phyloP scores from a whole-genome alignment of 768 basidiomycete species.

The Russula dissimulans region DNA sequence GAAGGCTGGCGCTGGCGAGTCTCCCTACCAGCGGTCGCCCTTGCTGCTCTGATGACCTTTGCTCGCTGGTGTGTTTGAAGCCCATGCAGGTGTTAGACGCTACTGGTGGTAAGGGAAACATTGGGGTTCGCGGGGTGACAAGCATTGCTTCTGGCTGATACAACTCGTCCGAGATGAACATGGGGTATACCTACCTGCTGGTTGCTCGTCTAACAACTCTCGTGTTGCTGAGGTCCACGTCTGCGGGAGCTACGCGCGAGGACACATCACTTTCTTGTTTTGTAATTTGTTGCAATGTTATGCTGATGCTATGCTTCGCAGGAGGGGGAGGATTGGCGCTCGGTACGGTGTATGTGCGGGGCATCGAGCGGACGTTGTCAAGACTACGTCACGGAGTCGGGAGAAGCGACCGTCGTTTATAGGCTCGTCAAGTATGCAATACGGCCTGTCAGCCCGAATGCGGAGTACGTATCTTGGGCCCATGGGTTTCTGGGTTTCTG shows the following conservation, averaged over 20 bases:
- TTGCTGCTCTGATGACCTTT: slow-evolving; percentile 17
- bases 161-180: slow-evolving; percentile 78
- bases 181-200: slow-evolving; percentile 17
- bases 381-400: slow-evolving; percentile 32
- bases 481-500: not conserved
- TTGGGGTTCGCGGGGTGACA: slow-evolving; percentile 26
- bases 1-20: slow-evolving; percentile 78
- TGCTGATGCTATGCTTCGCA: slow-evolving; percentile 24
- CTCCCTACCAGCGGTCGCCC: slow-evolving; percentile 50
- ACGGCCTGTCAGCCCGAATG: slow-evolving; percentile 50
- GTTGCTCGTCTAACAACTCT: slow-evolving; percentile 81
- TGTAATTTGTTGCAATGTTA: slow-evolving; percentile 2
- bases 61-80: slow-evolving; percentile 30
- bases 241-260: slow-evolving; percentile 84
- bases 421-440: slow-evolving; percentile 81
- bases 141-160: slow-evolving; percentile 71
- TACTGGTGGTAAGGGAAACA: slow-evolving; percentile 20
- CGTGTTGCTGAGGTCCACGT: slow-evolving; percentile 56
- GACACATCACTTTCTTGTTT: slow-evolving; percentile 42
- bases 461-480: slow-evolving; percentile 43
- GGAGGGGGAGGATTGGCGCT: slow-evolving; percentile 54
- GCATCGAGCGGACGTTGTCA: slow-evolving; percentile 67
- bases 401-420: slow-evolving; percentile 37
- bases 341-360: slow-evolving; percentile 75
- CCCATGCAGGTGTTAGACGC: slow-evolving; percentile 50